Percentiles rank a stretch among this genome's conserved stretches.
Conservation (phyloP, 2,329 filamentous ascomycete species). For the Dactylonectria macrodidyma region DNA sequence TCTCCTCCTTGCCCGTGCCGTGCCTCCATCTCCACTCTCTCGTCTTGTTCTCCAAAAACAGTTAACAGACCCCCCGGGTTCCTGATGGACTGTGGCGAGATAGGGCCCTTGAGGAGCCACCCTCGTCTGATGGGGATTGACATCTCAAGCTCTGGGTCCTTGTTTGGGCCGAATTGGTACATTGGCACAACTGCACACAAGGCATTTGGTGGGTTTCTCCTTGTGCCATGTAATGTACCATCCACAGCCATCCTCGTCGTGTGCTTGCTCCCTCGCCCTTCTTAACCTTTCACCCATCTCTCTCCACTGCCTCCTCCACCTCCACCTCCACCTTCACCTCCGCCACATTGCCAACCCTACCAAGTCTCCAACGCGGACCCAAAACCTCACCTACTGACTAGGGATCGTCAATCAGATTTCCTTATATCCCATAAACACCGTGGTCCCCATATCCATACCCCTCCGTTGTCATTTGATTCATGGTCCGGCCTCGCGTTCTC, state of each 20-base stretch:
- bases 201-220: not conserved
- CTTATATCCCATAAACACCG: constrained; percentile 36
- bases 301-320: constrained; percentile 27
- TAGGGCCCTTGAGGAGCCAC: constrained; percentile 17
- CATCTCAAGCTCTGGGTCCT: not conserved
- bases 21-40: constrained; percentile 9
- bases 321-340: constrained; percentile 35
- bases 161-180: constrained; percentile 26
- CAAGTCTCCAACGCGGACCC: constrained; percentile 40
- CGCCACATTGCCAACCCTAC: constrained; percentile 37
- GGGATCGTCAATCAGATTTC: constrained; percentile 44
- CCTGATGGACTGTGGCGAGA: constrained; percentile 29
- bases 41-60: constrained; percentile 16
- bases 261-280: constrained; percentile 19
- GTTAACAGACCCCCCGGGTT: constrained; percentile 19
- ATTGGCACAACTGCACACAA: constrained; percentile 15
- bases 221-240: constrained; percentile 3
- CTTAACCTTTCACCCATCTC: constrained; percentile 27
- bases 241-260: constrained; percentile 19
- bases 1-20: constrained; percentile 4
- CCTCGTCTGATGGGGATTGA: not conserved
- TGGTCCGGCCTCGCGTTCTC: constrained; percentile 24
- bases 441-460: constrained; percentile 40
- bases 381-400: constrained; percentile 39
- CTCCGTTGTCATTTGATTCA: constrained; percentile 38